Evolutionary conservation across 345 rosid species (phyloP).

Genomic region (Hevea brasiliensis): DNA sequence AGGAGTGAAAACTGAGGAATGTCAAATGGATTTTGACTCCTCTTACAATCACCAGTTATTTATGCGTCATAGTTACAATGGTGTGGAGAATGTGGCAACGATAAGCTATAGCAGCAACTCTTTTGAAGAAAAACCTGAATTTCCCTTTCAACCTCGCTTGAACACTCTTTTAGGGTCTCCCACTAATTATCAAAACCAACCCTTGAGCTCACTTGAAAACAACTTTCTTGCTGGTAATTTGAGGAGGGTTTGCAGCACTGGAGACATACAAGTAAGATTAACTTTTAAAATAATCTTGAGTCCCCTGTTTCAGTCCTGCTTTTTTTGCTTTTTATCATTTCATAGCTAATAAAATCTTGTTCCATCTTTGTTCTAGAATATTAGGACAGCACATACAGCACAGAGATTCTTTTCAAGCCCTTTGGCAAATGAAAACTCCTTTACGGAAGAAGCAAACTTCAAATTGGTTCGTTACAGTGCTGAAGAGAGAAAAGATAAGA

Average conservation of each 20-base stretch:
- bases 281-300: not conserved
- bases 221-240: conserved; percentile 52
- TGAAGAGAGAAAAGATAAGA: conserved; percentile 83
- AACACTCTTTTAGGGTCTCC: conserved; percentile 51
- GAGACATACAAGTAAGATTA: conserved; percentile 66
- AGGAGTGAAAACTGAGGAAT: conserved; percentile 55
- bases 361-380: conserved; percentile 15
- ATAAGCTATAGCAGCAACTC: conserved; percentile 65
- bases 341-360: not conserved
- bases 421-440: conserved; percentile 39
- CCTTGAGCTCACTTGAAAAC: conserved; percentile 55
- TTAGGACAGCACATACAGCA: conserved; percentile 24
- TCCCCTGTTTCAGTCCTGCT: no score
- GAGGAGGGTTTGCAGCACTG: conserved; percentile 78
- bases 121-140: conserved; percentile 47
- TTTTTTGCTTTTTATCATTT: conserved; percentile 1
- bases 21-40: conserved; percentile 30
- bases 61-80: conserved; percentile 48
- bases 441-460: conserved; percentile 52
- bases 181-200: conserved; percentile 37
- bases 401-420: conserved; percentile 52
- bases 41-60: conserved; percentile 24
- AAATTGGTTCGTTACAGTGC: conserved; percentile 82
- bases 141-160: conserved; percentile 46
- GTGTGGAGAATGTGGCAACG: conserved; percentile 48